These are phyloP conservation scores for Ensete glaucum DNA, from an alignment of 176 grass and related monocot species.

Conservation along the genomic window DNA sequence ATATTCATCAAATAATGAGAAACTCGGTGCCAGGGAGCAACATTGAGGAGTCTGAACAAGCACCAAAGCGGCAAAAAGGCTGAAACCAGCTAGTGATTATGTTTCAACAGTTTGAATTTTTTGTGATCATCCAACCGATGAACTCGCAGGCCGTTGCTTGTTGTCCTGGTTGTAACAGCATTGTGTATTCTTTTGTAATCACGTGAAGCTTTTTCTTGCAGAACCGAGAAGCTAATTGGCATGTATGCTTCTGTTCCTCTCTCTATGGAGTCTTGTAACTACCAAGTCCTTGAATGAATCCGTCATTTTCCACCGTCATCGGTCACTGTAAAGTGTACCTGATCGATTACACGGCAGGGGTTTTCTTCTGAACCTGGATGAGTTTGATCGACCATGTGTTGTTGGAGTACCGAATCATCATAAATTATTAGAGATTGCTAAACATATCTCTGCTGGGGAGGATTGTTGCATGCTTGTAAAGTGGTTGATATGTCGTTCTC, in stretches of 20 bases:
- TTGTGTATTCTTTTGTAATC: background rate
- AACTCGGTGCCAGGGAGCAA: background rate
- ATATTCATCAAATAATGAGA: conserved; percentile 24
- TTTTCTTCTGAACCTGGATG: background rate
- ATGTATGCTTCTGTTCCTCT: background rate
- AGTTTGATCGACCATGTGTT: background rate
- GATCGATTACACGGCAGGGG: background rate
- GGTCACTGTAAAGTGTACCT: background rate
- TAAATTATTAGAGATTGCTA: too few species aligned
- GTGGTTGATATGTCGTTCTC: background rate
- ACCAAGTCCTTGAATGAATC: too few species aligned
- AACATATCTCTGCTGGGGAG: background rate
- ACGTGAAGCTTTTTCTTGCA: background rate
- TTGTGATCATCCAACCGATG: background rate
- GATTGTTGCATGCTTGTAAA: background rate
- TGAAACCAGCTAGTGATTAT: background rate
- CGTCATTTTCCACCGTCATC: too few species aligned
- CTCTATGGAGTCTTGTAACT: background rate
- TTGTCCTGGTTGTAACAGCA: background rate
- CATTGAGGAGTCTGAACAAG: conserved; percentile 18
- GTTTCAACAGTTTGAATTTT: background rate
- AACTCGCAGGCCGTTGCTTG: background rate
- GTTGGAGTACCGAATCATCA: too few species aligned
- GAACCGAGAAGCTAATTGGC: background rate
- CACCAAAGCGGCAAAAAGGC: conserved; percentile 31